phyloP scores from a whole-genome alignment of 441 rosid genomes.

The Metrosideros polymorpha region DNA sequence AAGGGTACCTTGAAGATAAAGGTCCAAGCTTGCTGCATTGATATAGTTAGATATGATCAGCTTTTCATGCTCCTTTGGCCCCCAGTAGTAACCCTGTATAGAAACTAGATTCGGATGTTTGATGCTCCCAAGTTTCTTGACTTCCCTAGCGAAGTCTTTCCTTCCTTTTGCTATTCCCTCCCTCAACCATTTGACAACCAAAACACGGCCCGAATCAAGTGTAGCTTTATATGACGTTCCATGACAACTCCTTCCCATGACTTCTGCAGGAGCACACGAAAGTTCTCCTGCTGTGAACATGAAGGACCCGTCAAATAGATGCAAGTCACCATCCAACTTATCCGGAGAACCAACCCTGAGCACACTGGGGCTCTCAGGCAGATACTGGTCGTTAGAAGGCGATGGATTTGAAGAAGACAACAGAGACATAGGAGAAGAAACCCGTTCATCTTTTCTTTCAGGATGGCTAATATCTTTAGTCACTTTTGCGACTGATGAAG shows the following conservation, averaged over 20 bases:
- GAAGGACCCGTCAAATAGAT: slow-evolving; percentile 41
- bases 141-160: slow-evolving; percentile 63
- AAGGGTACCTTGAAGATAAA: slow-evolving; percentile 68
- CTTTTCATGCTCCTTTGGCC: slow-evolving; percentile 80
- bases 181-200: slow-evolving; percentile 62
- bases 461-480: slow-evolving; percentile 15
- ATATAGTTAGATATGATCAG: slow-evolving; percentile 57
- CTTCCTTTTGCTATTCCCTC: slow-evolving; percentile 57
- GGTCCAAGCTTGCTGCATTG: slow-evolving; percentile 53
- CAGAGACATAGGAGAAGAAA: slow-evolving; percentile 40
- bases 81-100: slow-evolving; percentile 78
- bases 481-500: slow-evolving; percentile 22
- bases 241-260: slow-evolving; percentile 61
- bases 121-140: slow-evolving; percentile 57
- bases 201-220: slow-evolving; percentile 31
- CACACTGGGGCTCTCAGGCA: slow-evolving; percentile 19
- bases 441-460: slow-evolving; percentile 29
- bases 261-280: slow-evolving; percentile 66
- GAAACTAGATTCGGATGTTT: slow-evolving; percentile 78
- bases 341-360: slow-evolving; percentile 31
- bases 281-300: slow-evolving; percentile 50
- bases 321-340: slow-evolving; percentile 48
- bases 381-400: slow-evolving; percentile 20
- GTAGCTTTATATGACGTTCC: slow-evolving; percentile 51
- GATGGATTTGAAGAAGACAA: slow-evolving; percentile 47